These are phyloP conservation scores for Diutina mesorugosa DNA, from an alignment of 1,139 yeast genomes.

Conservation along the genomic window DNA sequence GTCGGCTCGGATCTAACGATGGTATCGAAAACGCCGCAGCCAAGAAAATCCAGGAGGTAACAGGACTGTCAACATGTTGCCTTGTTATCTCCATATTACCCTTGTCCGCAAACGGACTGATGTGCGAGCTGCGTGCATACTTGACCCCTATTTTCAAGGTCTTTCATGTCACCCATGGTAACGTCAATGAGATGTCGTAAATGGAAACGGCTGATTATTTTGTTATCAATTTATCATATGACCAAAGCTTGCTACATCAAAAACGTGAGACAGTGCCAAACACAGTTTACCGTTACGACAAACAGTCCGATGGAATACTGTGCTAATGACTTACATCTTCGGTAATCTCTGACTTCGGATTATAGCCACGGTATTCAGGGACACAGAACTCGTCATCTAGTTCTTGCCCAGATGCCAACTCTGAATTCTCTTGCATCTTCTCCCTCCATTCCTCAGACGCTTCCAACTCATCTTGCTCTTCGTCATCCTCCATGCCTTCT, in stretches of 20 bases:
- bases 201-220: not conserved
- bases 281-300: not conserved
- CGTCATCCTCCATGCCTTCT: not conserved
- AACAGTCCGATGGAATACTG: not conserved
- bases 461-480: not conserved
- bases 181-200: not conserved
- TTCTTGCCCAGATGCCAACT: not conserved
- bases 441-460: not conserved
- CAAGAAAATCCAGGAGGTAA: not conserved
- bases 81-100: not conserved
- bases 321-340: not conserved
- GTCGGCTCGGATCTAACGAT: not conserved
- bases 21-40: not conserved
- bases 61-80: not conserved
- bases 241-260: not conserved
- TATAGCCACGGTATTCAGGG: not conserved
- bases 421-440: conserved; percentile 1
- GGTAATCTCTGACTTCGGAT: not conserved
- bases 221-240: not conserved
- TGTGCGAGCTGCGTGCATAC: not conserved
- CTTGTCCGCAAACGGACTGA: too few relatives aligned
- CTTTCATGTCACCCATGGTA: not conserved
- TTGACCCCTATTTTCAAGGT: not conserved
- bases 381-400: conserved; percentile 1
- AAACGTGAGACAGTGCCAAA: not conserved